Conservation (phyloP, 805 yeast genomes). For the Myxozyma kluyveri region DNA sequence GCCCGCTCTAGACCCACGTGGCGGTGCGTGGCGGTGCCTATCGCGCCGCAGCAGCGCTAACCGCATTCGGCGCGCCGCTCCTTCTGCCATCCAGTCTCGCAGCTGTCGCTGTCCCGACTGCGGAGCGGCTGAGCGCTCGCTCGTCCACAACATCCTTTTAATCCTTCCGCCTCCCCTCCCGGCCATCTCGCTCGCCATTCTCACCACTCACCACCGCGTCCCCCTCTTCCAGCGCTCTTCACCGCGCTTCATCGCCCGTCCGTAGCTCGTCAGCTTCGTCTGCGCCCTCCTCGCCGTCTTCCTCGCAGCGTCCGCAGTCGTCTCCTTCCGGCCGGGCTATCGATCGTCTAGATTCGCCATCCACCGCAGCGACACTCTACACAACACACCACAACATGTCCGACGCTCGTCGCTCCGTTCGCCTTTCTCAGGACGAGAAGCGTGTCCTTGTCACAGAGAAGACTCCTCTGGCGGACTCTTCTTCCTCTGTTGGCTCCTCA, state of each 20-base stretch:
- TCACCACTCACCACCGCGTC: background rate
- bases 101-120: no score
- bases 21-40: no score
- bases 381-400: no score
- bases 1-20: no score
- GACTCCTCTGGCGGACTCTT: constrained; percentile 10
- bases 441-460: constrained; percentile 18
- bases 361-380: no score
- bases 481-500: constrained; percentile 6
- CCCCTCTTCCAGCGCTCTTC: background rate
- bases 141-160: no score
- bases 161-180: background rate
- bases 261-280: background rate
- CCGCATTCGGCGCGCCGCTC: no score
- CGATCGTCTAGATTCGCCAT: background rate
- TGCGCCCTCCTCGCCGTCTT: background rate
- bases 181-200: constrained; percentile 1
- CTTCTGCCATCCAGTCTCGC: no score
- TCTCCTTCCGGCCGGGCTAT: background rate
- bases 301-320: background rate
- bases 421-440: constrained; percentile 24
- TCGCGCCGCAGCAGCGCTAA: no score
- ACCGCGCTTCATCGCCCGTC: background rate
- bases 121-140: no score
- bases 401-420: constrained; percentile 3